Percentiles rank a stretch among this genome's conserved stretches.
Conservation (phyloP, 306 rosid genomes). For the Cucurbita argyrosperma region DNA sequence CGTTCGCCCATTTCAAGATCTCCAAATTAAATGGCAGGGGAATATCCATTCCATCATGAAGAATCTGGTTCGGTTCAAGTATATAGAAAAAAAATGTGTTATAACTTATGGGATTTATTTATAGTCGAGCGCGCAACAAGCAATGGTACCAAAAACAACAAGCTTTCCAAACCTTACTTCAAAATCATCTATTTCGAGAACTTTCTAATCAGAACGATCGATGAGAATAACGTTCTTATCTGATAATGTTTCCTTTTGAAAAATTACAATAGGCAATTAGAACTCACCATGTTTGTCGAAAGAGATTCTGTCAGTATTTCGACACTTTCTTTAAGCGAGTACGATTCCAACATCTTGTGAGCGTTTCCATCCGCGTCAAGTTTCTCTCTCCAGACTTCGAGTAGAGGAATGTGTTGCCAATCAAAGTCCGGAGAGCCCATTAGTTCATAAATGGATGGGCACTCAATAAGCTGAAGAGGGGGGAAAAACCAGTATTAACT, state of each 20-base stretch:
- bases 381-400: slow-evolving; percentile 73
- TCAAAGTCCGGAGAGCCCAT: slow-evolving; percentile 49
- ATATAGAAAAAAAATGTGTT: background rate
- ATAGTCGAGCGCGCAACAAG: background rate
- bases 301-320: slow-evolving; percentile 58
- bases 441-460: slow-evolving; percentile 83
- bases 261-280: background rate
- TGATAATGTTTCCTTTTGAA: background rate
- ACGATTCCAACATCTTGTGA: slow-evolving; percentile 51
- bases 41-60: slow-evolving; percentile 35
- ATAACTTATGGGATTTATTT: background rate
- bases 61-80: slow-evolving; percentile 39
- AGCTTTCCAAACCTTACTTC: background rate
- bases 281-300: slow-evolving; percentile 56
- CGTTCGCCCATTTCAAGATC: slow-evolving; percentile 73
- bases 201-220: background rate
- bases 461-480: slow-evolving; percentile 72
- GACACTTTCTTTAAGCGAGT: slow-evolving; percentile 44
- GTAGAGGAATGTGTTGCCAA: slow-evolving; percentile 56
- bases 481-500: background rate
- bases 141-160: background rate
- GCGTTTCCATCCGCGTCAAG: slow-evolving; percentile 38
- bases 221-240: background rate
- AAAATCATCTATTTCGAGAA: background rate
- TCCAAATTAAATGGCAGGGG: slow-evolving; percentile 69